Evolutionary conservation across 1,284 basidiomycete genomes (phyloP), one percentile per base, ranked within the genome.

Genomic region (Cryptococcus neoformans): DNA sequence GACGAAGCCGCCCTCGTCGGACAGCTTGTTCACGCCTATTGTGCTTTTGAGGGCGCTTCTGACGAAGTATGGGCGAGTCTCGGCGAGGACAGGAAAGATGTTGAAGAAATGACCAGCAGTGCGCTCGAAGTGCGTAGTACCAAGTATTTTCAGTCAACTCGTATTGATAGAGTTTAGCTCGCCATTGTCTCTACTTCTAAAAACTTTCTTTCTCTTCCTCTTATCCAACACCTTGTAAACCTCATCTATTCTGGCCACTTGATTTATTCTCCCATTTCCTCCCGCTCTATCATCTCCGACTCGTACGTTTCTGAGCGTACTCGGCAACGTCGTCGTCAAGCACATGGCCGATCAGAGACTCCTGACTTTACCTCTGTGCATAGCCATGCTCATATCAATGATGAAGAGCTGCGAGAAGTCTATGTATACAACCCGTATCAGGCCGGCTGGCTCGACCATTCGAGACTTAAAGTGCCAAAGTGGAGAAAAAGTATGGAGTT

Each of bases 111-210:
- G 16, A 85, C 87, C 64, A 68, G 70, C 17, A 90, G 85, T 67
- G 89, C 89, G 1, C 81, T 93, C 4, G 90, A 92, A 82, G 89
- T 89, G 55, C 54, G 83, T 53, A 8, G 6, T 35, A 5, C 14
- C 16, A 47, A 11, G 9, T 5, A 6, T 34, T 34, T 14, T 3
- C 14, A n/a, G 17, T 28, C 21, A 34, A 9, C 8, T 12, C 40
- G 40, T 47, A 14, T 14, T 34, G 21, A 47, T 28, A 16, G 4
- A 10, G 14, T 46, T 28, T 70, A 94, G 88, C 86, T 93, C 81
- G 89, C 90, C 5, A 90, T 94, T 65, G 84, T 87, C 11, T 90
- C 90, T 0, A 81, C 84, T 54, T 83, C 90, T 5, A 93, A 92
- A 71, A 80, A 81, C 28, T 91, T 94, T 66, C 77, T 92, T 12